These are phyloP conservation scores for Rosa persica DNA, from an alignment of 306 rosid species.

Conservation along the genomic window DNA sequence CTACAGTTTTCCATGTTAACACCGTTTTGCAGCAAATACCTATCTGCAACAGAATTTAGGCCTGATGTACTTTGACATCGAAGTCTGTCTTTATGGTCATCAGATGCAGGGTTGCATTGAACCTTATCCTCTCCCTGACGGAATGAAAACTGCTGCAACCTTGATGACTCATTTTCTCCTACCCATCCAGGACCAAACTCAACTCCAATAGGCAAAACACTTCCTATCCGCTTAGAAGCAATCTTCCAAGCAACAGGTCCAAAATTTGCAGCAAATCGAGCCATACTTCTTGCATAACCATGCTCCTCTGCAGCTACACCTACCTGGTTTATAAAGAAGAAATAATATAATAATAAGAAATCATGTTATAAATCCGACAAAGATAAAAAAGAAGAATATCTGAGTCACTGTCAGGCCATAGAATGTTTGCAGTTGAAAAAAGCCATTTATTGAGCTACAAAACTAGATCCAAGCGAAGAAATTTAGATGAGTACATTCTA, in stretches of 20 bases:
- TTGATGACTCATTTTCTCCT: slow-evolving; percentile 45
- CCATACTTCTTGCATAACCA: slow-evolving; percentile 80
- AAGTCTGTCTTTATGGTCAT: slow-evolving; percentile 40
- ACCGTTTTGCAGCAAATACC: slow-evolving; percentile 40
- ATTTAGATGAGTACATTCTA: not conserved
- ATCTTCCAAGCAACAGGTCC: slow-evolving; percentile 86
- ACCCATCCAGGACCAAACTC: slow-evolving; percentile 66
- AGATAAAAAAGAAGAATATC: not conserved
- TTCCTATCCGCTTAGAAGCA: slow-evolving; percentile 66
- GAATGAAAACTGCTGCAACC: slow-evolving; percentile 32
- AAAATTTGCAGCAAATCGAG: slow-evolving; percentile 76
- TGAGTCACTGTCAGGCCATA: not conserved
- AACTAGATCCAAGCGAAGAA: not conserved
- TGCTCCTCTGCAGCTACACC: slow-evolving; percentile 55
- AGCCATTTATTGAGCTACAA: not conserved
- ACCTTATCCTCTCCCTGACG: slow-evolving; percentile 38
- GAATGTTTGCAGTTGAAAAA: not conserved
- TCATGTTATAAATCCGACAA: not conserved
- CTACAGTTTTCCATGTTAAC: slow-evolving; percentile 38
- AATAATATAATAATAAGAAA: slow-evolving; percentile 4
- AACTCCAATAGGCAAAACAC: slow-evolving; percentile 60
- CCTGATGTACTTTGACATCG: slow-evolving; percentile 36
- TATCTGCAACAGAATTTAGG: slow-evolving; percentile 36
- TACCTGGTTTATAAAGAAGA: slow-evolving; percentile 50
- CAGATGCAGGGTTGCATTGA: slow-evolving; percentile 28